These are phyloP conservation scores for Erythrophleum ivorense DNA, from an alignment of 331 rosid species.

Conservation along the genomic window DNA sequence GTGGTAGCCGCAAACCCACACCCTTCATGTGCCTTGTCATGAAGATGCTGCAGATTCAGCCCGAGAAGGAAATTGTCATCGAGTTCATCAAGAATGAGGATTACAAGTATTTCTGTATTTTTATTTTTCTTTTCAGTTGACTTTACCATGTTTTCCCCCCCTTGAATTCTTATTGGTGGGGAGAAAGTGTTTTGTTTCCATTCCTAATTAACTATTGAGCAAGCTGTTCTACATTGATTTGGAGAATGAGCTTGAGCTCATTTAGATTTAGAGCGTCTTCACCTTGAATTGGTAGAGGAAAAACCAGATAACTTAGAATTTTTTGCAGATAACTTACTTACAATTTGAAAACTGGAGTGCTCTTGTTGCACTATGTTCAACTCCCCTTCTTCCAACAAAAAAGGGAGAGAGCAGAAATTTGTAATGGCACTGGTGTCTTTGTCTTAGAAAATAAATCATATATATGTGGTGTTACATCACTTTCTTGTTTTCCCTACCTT, in stretches of 20 bases:
- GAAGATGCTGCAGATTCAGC: slow-evolving; percentile 99
- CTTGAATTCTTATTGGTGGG: background rate
- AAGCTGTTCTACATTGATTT: background rate
- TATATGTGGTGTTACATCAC: background rate
- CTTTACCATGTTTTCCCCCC: background rate
- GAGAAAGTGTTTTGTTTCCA: background rate
- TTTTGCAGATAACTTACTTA: background rate
- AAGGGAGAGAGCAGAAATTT: background rate
- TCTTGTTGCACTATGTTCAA: background rate
- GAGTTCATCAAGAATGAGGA: slow-evolving; percentile 95
- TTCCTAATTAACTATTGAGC: background rate
- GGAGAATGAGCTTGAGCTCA: background rate
- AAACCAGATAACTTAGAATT: background rate
- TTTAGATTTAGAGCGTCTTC: background rate
- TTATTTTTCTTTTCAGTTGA: background rate
- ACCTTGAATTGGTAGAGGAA: background rate
- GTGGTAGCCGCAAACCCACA: slow-evolving; percentile 93
- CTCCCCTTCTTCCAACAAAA: background rate
- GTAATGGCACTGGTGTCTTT: background rate
- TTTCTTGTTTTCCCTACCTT: background rate
- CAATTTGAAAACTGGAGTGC: background rate
- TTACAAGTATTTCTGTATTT: slow-evolving; percentile 63
- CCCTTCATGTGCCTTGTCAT: slow-evolving; percentile 95
- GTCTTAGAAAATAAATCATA: background rate
- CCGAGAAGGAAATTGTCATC: slow-evolving; percentile 95